Conservation (phyloP, 352 stramenopile species). For the Albugo candida region DNA sequence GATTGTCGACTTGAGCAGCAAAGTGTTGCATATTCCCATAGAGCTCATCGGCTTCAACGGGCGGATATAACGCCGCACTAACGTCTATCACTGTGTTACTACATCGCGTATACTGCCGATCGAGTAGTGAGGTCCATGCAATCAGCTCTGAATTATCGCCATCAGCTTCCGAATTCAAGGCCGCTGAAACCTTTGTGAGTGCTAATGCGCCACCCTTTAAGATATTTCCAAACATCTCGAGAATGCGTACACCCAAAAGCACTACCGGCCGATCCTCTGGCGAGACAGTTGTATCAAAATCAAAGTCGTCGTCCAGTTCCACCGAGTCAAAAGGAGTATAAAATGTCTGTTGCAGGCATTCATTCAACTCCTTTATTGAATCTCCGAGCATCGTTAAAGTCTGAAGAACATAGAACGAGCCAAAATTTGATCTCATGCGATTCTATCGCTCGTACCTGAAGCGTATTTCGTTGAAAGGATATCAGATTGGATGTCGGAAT, state of each 20-base stretch:
- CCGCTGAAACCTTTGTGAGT: constrained; percentile 46
- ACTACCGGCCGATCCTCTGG: constrained; percentile 48
- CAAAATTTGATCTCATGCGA: neutral
- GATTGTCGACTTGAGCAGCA: too few species aligned
- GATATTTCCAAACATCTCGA: constrained; percentile 50
- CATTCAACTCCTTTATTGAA: constrained; percentile 59
- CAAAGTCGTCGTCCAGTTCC: constrained; percentile 52
- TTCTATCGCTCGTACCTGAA: constrained; percentile 24
- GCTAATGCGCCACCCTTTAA: constrained; percentile 70
- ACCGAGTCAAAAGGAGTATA: constrained; percentile 6
- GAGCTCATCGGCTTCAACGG: constrained; percentile 44
- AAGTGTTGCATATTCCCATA: too few species aligned
- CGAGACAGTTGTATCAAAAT: constrained; percentile 54
- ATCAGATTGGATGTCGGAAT: constrained; percentile 77
- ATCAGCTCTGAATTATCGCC: constrained; percentile 16
- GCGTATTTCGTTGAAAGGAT: constrained; percentile 67
- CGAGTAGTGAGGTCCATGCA: constrained; percentile 42
- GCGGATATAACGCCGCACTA: constrained; percentile 58
- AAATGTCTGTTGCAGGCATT: constrained; percentile 25
- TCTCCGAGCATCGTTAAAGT: constrained; percentile 68
- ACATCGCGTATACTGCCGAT: constrained; percentile 34
- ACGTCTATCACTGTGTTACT: constrained; percentile 63
- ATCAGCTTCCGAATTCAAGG: constrained; percentile 13
- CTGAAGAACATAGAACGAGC: constrained; percentile 9
- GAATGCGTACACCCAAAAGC: constrained; percentile 34